Evolutionary conservation across 106 monocot species (phyloP).

Genomic region (Dendrobium nobile): DNA sequence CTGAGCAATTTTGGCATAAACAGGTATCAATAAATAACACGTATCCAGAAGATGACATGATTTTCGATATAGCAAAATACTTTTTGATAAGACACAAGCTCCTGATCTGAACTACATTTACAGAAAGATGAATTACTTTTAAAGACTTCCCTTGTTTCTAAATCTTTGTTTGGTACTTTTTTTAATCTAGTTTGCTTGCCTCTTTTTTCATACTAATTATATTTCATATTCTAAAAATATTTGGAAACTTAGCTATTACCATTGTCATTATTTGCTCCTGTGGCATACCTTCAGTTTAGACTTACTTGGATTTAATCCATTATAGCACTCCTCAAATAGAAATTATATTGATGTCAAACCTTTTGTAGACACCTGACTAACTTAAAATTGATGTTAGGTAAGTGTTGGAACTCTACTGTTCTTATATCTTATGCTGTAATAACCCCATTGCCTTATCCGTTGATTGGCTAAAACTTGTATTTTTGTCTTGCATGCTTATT

Average conservation of each 20-base stretch:
- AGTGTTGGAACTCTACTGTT: not conserved
- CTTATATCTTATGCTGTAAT: not conserved
- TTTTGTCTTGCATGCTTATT: not conserved
- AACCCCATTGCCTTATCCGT: not conserved
- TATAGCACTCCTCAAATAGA: not conserved
- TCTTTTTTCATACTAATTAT: not conserved
- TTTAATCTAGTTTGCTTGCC: not conserved
- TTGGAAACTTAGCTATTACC: too few species aligned
- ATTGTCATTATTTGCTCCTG: not conserved
- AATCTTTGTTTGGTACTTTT: not conserved
- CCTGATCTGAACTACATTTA: too few species aligned
- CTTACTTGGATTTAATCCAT: not conserved
- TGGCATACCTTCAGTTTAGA: not conserved
- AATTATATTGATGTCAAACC: not conserved
- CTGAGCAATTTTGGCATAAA: constrained; percentile 82
- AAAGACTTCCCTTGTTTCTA: too few species aligned
- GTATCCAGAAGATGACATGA: too few species aligned
- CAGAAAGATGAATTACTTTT: too few species aligned
- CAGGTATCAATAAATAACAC: constrained; percentile 33
- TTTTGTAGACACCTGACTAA: not conserved
- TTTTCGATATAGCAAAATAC: too few species aligned
- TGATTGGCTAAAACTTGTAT: not conserved
- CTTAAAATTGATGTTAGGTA: not conserved
- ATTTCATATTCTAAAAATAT: not conserved
- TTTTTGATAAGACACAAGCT: too few species aligned